A percentile compares a stretch with the other conserved stretches of the same genome.
phyloP scores from a whole-genome alignment of 305 asterid genomes.

The Fraxinus sp. region DNA sequence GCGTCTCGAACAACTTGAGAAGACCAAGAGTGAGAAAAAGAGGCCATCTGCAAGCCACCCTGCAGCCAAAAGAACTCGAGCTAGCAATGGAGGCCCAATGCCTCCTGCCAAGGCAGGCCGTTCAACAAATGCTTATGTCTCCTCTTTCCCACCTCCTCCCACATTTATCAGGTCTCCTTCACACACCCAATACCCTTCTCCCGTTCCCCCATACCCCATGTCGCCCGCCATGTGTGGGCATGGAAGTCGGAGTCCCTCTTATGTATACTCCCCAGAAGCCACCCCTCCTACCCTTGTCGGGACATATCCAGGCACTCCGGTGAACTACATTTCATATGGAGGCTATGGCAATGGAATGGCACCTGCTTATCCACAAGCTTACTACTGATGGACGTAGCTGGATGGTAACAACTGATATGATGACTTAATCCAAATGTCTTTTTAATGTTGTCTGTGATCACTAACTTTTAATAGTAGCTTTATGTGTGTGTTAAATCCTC shows the following conservation, averaged over 20 bases:
- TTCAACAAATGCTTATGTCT: slow-evolving; percentile 89
- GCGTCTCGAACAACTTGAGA: slow-evolving; percentile 86
- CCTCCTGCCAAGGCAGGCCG: slow-evolving; percentile 99
- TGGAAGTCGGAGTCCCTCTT: slow-evolving; percentile 71
- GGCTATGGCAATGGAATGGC: slow-evolving; percentile 76
- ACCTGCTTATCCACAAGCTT: slow-evolving; percentile 86
- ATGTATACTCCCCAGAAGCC: slow-evolving; percentile 80
- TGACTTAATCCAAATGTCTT: slow-evolving; percentile 38
- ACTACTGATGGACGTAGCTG: slow-evolving; percentile 77
- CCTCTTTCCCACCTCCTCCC: slow-evolving; percentile 90
- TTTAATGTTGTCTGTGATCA: slow-evolving; percentile 68
- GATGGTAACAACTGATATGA: slow-evolving; percentile 46
- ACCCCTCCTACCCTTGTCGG: slow-evolving; percentile 53
- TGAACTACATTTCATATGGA: slow-evolving; percentile 69
- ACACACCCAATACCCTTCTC: slow-evolving; percentile 68
- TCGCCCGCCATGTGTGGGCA: slow-evolving; percentile 63
- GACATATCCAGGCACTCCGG: slow-evolving; percentile 66
- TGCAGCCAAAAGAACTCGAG: slow-evolving; percentile 88
- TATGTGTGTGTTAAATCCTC: slow-evolving; percentile 68
- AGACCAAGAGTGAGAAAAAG: slow-evolving; percentile 73
- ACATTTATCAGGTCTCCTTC: slow-evolving; percentile 76
- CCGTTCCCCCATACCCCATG: slow-evolving; percentile 72
- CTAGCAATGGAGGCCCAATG: slow-evolving; percentile 88
- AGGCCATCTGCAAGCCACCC: slow-evolving; percentile 66
- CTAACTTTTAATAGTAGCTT: slow-evolving; percentile 89